phyloP scores from a whole-genome alignment of 345 rosid species.

The Bruguiera gymnorhiza region DNA sequence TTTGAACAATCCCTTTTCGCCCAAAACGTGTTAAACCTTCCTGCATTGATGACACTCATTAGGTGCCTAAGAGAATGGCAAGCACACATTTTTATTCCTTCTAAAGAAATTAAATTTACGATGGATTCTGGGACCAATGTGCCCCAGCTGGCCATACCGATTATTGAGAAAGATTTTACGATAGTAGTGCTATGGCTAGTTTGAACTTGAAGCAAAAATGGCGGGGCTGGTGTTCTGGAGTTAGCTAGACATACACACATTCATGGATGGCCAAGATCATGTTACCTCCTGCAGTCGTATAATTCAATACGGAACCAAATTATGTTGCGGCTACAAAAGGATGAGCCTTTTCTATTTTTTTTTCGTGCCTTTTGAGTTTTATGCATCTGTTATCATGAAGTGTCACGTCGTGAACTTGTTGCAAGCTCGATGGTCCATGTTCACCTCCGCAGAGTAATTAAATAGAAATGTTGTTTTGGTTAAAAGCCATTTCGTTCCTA shows the following conservation, averaged over 20 bases:
- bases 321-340: constrained; percentile 6
- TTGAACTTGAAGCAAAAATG: constrained; percentile 30
- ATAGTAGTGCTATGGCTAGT: constrained; percentile 9
- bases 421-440: background rate
- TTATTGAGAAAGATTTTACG: constrained; percentile 3
- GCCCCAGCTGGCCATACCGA: background rate
- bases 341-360: background rate
- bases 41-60: background rate
- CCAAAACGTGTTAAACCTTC: no score
- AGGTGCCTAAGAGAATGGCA: background rate
- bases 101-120: no score
- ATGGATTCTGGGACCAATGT: constrained; percentile 3
- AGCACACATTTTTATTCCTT: background rate
- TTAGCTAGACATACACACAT: background rate
- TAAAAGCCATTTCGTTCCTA: no score
- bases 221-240: background rate
- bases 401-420: constrained; percentile 7
- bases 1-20: no score
- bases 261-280: constrained; percentile 4
- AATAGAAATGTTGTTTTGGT: no score
- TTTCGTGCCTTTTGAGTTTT: background rate
- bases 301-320: constrained; percentile 12
- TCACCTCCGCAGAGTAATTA: background rate
- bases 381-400: constrained; percentile 13
- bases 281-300: constrained; percentile 4